Conservation (phyloP, 495 filamentous ascomycete genomes). For the Lentithecium fluviatile region DNA sequence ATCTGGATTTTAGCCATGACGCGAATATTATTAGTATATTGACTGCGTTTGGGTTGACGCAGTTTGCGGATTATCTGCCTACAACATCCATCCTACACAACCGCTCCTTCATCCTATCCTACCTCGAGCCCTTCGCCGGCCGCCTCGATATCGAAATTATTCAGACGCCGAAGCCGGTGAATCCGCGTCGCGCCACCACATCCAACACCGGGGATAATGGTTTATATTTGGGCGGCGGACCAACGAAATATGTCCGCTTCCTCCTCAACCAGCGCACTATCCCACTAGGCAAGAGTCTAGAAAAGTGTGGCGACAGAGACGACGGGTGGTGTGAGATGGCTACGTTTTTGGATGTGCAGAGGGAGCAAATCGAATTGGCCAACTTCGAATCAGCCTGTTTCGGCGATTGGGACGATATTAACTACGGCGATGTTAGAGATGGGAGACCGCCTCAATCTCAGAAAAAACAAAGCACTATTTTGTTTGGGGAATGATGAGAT, state of each 20-base stretch:
- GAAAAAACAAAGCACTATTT: too few species aligned
- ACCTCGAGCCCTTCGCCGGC: slow-evolving; percentile 60
- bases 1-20: slow-evolving; percentile 44
- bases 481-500: too few species aligned
- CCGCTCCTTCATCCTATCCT: slow-evolving; percentile 55
- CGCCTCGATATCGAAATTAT: slow-evolving; percentile 66
- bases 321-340: slow-evolving; percentile 66
- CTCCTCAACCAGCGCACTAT: slow-evolving; percentile 63
- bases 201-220: background rate
- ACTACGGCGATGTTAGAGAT: too few species aligned
- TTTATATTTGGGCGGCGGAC: slow-evolving; percentile 33
- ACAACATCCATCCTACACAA: slow-evolving; percentile 46
- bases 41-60: slow-evolving; percentile 57
- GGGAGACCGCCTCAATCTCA: too few species aligned
- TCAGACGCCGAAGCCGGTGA: slow-evolving; percentile 54
- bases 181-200: slow-evolving; percentile 41
- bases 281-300: slow-evolving; percentile 56
- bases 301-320: slow-evolving; percentile 56
- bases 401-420: too few species aligned
- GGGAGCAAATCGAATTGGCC: too few species aligned
- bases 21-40: slow-evolving; percentile 44
- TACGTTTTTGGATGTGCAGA: too few species aligned
- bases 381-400: too few species aligned
- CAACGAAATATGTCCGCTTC: slow-evolving; percentile 63
- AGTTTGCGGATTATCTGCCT: slow-evolving; percentile 50